Evolutionary conservation across 2,329 filamentous ascomycete genomes (phyloP).

Genomic region (Exophiala mesophila): DNA sequence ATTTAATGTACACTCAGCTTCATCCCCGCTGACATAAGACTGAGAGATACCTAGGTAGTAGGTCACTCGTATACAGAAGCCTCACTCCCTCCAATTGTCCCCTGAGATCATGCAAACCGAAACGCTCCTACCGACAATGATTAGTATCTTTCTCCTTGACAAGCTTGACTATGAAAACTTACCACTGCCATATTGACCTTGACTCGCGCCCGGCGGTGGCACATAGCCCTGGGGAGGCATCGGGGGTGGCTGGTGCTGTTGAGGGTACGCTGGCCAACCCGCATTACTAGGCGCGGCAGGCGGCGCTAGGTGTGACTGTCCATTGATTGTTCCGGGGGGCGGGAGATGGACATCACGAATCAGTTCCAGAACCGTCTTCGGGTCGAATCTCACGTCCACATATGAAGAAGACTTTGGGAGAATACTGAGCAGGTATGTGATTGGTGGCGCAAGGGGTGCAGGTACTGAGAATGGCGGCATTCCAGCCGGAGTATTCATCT

Average conservation of each 20-base stretch:
- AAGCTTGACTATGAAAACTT: slow-evolving; percentile 5
- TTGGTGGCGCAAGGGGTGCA: slow-evolving; percentile 66
- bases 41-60: no score
- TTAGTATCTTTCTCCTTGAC: not conserved
- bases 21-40: no score
- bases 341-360: slow-evolving; percentile 46
- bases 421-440: slow-evolving; percentile 61
- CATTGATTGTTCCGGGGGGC: slow-evolving; percentile 52
- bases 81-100: no score
- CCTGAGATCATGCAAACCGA: slow-evolving; percentile 6
- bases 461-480: slow-evolving; percentile 52
- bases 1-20: no score
- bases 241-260: slow-evolving; percentile 27
- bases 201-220: slow-evolving; percentile 15
- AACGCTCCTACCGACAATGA: slow-evolving; percentile 2
- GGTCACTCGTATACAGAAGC: no score
- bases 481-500: slow-evolving; percentile 27
- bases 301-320: slow-evolving; percentile 13
- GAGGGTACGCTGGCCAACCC: slow-evolving; percentile 30
- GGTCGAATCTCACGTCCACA: slow-evolving; percentile 63
- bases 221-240: slow-evolving; percentile 23
- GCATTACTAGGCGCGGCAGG: slow-evolving; percentile 11
- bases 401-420: slow-evolving; percentile 71
- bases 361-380: slow-evolving; percentile 67
- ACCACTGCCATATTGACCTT: slow-evolving; percentile 24